Percentiles rank a stretch among this genome's conserved stretches.
Evolutionary conservation across 164 flowering plant genomes (phyloP).

Genomic region (Kalanchoe fedtschenkoi): DNA sequence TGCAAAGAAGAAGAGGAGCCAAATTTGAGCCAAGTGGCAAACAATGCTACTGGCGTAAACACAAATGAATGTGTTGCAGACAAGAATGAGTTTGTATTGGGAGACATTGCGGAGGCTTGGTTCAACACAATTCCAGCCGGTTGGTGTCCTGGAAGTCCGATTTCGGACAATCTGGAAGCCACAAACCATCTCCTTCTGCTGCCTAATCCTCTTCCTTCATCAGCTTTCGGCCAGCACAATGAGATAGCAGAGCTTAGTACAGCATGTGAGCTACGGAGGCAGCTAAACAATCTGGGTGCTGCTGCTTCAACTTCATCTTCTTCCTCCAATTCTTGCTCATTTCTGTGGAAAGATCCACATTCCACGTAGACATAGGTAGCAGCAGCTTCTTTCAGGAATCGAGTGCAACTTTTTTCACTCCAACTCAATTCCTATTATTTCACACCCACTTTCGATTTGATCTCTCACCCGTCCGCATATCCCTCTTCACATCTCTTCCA

Average conservation of each 20-base stretch:
- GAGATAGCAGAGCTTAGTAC: constrained; percentile 6
- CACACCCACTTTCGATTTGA: not conserved
- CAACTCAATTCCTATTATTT: not conserved
- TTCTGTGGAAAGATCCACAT: constrained; percentile 26
- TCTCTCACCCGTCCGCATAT: too few species aligned
- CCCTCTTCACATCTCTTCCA: too few species aligned
- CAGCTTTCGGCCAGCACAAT: constrained; percentile 9
- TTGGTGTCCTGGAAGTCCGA: constrained; percentile 81
- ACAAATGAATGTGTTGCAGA: constrained; percentile 15
- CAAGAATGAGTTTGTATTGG: constrained; percentile 48
- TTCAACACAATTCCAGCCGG: constrained; percentile 56
- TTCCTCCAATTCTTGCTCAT: constrained; percentile 28
- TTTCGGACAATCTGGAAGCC: constrained; percentile 69
- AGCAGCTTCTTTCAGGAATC: not conserved
- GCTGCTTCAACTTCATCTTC: constrained; percentile 23
- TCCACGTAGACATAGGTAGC: not conserved
- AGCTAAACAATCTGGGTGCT: constrained; percentile 13
- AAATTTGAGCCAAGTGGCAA: constrained; percentile 7
- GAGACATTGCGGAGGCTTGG: constrained; percentile 76
- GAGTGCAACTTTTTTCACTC: not conserved
- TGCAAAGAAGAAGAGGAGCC: constrained; percentile 20
- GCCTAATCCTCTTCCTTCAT: constrained; percentile 19
- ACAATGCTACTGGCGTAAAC: not conserved
- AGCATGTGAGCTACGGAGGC: constrained; percentile 14
- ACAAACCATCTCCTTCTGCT: constrained; percentile 31